Conservation (phyloP, 1,139 yeast species). For the Diutina pseudorugosa region DNA sequence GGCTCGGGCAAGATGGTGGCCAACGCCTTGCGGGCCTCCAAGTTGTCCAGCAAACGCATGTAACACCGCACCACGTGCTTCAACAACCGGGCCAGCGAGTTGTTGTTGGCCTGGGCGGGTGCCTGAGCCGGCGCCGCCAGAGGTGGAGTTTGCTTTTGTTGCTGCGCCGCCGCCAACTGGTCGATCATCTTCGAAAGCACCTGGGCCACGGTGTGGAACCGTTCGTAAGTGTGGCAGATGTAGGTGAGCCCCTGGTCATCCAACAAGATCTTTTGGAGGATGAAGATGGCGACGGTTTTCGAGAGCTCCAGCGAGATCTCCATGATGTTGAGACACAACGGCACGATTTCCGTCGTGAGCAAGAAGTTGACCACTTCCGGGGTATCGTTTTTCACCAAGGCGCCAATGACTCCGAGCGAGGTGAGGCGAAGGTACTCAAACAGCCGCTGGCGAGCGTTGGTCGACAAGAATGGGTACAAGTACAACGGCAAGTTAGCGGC, state of each 20-base stretch:
- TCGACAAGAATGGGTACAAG: constrained; percentile 84
- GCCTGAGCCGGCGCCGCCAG: constrained; percentile 6
- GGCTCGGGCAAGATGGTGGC: constrained; percentile 80
- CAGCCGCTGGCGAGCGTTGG: constrained; percentile 83
- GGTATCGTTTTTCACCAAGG: constrained; percentile 88
- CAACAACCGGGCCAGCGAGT: constrained; percentile 50
- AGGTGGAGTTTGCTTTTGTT: constrained; percentile 16
- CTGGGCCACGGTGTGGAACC: constrained; percentile 88
- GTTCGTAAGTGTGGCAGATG: constrained; percentile 88
- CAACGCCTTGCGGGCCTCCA: constrained; percentile 82
- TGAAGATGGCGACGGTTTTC: constrained; percentile 86
- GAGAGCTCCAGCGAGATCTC: constrained; percentile 89
- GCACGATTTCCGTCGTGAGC: constrained; percentile 88
- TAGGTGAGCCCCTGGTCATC: constrained; percentile 88
- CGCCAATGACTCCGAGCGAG: constrained; percentile 93
- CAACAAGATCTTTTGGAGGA: constrained; percentile 79
- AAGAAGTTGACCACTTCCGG: constrained; percentile 89
- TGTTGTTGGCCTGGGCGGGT: constrained; percentile 5
- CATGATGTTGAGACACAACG: constrained; percentile 87
- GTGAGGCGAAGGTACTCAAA: constrained; percentile 90
- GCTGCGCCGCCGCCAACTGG: constrained; percentile 44
- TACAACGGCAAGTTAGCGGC: constrained; percentile 89
- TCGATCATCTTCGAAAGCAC: constrained; percentile 85
- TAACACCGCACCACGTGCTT: constrained; percentile 94
- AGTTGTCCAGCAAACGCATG: constrained; percentile 77